Percentiles rank a stretch among this genome's conserved stretches.
These are phyloP conservation scores for Aspergillus baeticus DNA, from an alignment of 495 filamentous ascomycete genomes.

Conservation along the genomic window DNA sequence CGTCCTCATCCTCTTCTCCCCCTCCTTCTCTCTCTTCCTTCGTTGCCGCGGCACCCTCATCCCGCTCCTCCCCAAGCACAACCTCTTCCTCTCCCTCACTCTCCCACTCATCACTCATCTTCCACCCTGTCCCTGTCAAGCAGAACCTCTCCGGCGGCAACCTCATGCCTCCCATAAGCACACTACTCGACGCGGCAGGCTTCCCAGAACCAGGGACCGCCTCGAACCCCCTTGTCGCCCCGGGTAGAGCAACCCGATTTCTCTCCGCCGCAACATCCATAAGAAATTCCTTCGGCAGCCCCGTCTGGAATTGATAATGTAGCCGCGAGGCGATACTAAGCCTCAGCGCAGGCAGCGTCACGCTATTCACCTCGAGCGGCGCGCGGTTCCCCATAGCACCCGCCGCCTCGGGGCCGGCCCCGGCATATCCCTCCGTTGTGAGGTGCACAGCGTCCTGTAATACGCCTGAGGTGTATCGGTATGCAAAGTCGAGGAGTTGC, in stretches of 20 bases:
- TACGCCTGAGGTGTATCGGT: conserved; percentile 66
- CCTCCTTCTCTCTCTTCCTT: conserved; percentile 41
- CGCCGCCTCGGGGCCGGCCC: conserved; percentile 26
- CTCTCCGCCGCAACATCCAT: conserved; percentile 78
- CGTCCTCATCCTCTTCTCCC: conserved; percentile 44
- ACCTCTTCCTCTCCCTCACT: conserved; percentile 58
- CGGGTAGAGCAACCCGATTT: conserved; percentile 78
- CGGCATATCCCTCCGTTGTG: conserved; percentile 52
- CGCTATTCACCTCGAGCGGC: conserved; percentile 38
- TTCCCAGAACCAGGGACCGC: conserved; percentile 13
- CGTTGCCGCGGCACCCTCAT: conserved; percentile 24
- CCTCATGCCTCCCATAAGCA: conserved; percentile 65
- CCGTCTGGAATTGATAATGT: conserved; percentile 63
- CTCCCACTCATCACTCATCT: conserved; percentile 75
- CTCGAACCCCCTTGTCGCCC: conserved; percentile 67
- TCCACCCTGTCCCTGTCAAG: conserved; percentile 81
- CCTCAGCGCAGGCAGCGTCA: conserved; percentile 57
- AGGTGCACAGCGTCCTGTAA: conserved; percentile 53
- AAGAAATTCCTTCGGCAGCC: conserved; percentile 80
- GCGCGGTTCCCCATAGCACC: conserved; percentile 19
- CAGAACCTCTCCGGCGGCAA: conserved; percentile 91
- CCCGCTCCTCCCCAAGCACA: conserved; percentile 31
- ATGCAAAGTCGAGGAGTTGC: conserved; percentile 94
- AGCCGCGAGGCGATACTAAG: conserved; percentile 63
- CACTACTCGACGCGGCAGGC: neutral